A percentile compares a stretch with the other conserved stretches of the same genome.
Evolutionary conservation across 352 stramenopile species (phyloP).

Genomic region (Halophytophthora batemanensis): DNA sequence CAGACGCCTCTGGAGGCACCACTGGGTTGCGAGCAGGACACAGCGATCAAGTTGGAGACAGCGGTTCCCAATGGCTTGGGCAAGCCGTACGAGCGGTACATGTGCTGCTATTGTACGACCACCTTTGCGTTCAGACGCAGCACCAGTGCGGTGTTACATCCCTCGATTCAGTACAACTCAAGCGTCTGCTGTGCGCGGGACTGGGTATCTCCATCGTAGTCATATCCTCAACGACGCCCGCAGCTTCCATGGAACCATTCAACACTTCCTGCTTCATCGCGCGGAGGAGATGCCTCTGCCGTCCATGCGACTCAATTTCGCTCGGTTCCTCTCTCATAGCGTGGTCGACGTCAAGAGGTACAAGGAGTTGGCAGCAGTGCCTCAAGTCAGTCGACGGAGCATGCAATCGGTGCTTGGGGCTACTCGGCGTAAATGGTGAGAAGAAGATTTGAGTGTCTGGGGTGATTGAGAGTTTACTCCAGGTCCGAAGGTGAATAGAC

Average conservation of each 20-base stretch:
- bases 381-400: too few species aligned
- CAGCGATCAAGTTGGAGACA: too few species aligned
- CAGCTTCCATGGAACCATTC: constrained; percentile 22
- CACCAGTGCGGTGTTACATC: constrained; percentile 45
- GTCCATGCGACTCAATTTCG: constrained; percentile 29
- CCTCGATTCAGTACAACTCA: constrained; percentile 35
- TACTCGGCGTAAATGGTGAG: too few species aligned
- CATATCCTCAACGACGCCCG: too few species aligned
- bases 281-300: constrained; percentile 23
- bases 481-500: too few species aligned
- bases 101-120: constrained; percentile 40
- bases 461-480: too few species aligned
- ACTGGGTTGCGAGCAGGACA: too few species aligned
- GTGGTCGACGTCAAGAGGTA: constrained; percentile 56
- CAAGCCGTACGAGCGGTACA: constrained; percentile 34
- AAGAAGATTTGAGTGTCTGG: too few species aligned
- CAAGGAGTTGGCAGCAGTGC: too few species aligned
- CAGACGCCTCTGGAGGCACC: too few species aligned
- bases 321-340: constrained; percentile 48
- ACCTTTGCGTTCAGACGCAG: constrained; percentile 51
- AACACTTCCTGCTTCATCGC: constrained; percentile 38
- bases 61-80: constrained; percentile 25
- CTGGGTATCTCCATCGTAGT: background rate
- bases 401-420: too few species aligned
- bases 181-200: constrained; percentile 5